Base-by-base conservation (phyloP, 2,329 filamentous ascomycete species). In the Amauroascus niger region DNA sequence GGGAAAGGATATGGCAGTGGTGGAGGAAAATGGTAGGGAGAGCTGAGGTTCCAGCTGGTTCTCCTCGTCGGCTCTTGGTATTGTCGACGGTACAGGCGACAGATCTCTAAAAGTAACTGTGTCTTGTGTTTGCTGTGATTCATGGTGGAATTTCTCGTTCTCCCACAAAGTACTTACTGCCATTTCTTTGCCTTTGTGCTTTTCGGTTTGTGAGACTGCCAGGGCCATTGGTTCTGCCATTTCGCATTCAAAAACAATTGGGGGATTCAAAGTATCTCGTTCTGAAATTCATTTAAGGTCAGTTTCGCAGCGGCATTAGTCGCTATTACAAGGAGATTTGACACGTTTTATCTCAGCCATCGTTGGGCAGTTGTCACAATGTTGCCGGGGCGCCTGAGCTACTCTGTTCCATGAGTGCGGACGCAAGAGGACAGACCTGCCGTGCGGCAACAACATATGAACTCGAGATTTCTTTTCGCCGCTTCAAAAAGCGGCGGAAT, bases 1-100 rank as follows among this genome's bases (percentile, higher is more conserved):
- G 0, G 73, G 72, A 54, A 64, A 67, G 32, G 50, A 44, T 13
- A 53, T 41, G 3, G 41, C 16, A 30, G 26, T 39, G 35, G 6
- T 14, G 9, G 40, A 18, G 8, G 13, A 30, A 30, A 26, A 13
- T 26, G 4, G 40, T 11, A 26, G 40, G 2, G 40, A 26, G 6
- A 24, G 20, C 24, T 30, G 41, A 8, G 9, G 22, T 13, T 16
- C 41, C 6, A 45, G 14, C 24, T 45, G 41, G 14, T 45, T 16
- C 22, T 45, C 41, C 41, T 45, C 22, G 14, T 45, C 41, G 3
- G 14, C 14, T 30, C 41, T 28, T 26, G 41, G 8, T 45, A n/a
- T 8, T 30, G 22, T 16, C 14, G 22, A 16, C 28, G 22, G 16
- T 13, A n/a, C 20, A 14, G 40, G 24, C 4, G 6, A 22, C 16